Conservation (phyloP, 768 basidiomycete genomes). For the Cyclocybe cylindracea region DNA sequence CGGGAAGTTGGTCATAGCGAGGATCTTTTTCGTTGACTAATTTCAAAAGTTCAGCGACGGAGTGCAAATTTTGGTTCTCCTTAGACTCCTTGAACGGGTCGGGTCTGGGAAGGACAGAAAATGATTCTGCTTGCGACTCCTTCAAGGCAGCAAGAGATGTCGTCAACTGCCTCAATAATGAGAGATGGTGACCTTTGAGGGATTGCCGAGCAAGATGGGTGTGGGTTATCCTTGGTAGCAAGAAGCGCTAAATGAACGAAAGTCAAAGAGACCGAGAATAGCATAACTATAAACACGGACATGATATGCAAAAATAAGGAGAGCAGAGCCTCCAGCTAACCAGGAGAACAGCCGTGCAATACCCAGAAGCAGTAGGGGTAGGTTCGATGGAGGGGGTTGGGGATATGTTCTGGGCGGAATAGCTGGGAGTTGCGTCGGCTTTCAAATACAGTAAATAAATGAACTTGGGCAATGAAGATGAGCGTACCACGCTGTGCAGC, state of each 20-base stretch:
- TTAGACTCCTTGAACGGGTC: slow-evolving; percentile 49
- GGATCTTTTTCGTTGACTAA: slow-evolving; percentile 26
- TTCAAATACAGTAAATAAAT: not conserved
- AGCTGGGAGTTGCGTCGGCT: slow-evolving; percentile 42
- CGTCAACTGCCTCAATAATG: slow-evolving; percentile 54
- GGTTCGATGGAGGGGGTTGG: slow-evolving; percentile 63
- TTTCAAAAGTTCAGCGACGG: slow-evolving; percentile 44
- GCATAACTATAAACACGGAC: slow-evolving; percentile 31
- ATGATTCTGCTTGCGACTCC: slow-evolving; percentile 53
- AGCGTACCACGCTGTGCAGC: slow-evolving; percentile 54
- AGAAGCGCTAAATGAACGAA: slow-evolving; percentile 50
- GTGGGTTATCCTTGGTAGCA: slow-evolving; percentile 65
- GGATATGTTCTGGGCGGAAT: slow-evolving; percentile 79
- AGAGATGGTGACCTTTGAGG: slow-evolving; percentile 59
- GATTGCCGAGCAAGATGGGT: slow-evolving; percentile 63
- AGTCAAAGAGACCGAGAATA: not conserved
- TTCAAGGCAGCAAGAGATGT: slow-evolving; percentile 57
- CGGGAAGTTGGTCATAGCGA: slow-evolving; percentile 39
- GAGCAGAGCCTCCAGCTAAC: slow-evolving; percentile 65
- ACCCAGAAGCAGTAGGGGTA: slow-evolving; percentile 68
- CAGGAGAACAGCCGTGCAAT: slow-evolving; percentile 62
- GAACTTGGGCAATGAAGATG: not conserved
- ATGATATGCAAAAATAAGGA: slow-evolving; percentile 63
- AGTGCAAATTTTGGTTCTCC: slow-evolving; percentile 43
- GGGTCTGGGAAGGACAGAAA: slow-evolving; percentile 57